Conservation (phyloP, 768 basidiomycete genomes). For the Termitomyces sp. region DNA sequence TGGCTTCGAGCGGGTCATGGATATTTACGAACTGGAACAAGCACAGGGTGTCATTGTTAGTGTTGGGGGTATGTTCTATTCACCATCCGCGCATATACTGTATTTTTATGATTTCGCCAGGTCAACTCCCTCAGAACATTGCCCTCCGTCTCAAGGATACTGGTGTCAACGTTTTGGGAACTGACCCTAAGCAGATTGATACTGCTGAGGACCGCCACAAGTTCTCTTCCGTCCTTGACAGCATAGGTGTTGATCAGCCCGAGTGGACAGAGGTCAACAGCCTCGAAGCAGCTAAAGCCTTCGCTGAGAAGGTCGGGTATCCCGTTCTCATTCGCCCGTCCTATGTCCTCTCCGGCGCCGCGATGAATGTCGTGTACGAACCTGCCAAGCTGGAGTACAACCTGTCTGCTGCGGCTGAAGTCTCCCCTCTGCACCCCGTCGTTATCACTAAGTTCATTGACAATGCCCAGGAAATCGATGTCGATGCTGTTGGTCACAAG, state of each 20-base stretch:
- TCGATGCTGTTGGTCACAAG: constrained; percentile 94
- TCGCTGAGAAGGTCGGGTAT: constrained; percentile 85
- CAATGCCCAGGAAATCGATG: constrained; percentile 95
- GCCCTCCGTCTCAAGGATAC: constrained; percentile 90
- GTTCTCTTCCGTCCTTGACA: constrained; percentile 95
- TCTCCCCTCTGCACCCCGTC: constrained; percentile 95
- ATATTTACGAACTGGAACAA: constrained; percentile 95
- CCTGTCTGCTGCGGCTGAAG: constrained; percentile 93
- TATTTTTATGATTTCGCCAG: constrained; percentile 33
- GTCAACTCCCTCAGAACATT: constrained; percentile 98
- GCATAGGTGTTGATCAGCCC: constrained; percentile 94
- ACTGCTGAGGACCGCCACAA: constrained; percentile 98
- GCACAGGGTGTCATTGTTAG: constrained; percentile 94
- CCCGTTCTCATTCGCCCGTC: constrained; percentile 98
- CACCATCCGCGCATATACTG: too few relatives aligned
- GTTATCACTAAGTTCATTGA: constrained; percentile 99
- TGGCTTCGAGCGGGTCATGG: constrained; percentile 98
- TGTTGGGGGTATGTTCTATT: constrained; percentile 73
- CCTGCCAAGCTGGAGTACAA: constrained; percentile 88
- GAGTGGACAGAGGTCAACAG: constrained; percentile 92
- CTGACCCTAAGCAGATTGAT: constrained; percentile 93
- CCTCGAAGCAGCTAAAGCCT: constrained; percentile 86
- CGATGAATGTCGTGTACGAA: constrained; percentile 98
- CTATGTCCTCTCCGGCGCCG: constrained; percentile 97
- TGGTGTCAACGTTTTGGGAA: constrained; percentile 92